A percentile compares a stretch with the other conserved stretches of the same genome.
Conservation (phyloP, 108 stramenopile species). For the Cylindrotheca closterium region DNA sequence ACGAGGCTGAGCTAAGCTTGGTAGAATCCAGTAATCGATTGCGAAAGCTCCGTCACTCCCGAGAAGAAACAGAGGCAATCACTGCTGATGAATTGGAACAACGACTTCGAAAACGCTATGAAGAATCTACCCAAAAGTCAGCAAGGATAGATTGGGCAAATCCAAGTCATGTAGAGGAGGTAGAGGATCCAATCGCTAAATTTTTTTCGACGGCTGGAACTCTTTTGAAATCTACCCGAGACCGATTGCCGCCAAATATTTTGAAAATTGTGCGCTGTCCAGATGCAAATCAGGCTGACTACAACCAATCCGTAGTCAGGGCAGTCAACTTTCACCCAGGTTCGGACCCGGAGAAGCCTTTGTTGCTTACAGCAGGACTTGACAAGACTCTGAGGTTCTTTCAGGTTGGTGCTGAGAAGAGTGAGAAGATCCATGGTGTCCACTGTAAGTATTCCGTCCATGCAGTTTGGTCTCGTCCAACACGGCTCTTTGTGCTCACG, state of each 20-base stretch:
- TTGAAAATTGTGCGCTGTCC: constrained; percentile 66
- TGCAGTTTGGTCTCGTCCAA: neutral
- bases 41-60: constrained; percentile 63
- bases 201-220: constrained; percentile 21
- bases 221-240: constrained; percentile 22
- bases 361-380: constrained; percentile 80
- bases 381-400: constrained; percentile 95
- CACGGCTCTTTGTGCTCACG: neutral
- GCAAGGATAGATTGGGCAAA: constrained; percentile 76
- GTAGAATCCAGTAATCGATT: constrained; percentile 47
- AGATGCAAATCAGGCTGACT: constrained; percentile 85
- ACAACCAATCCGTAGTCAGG: constrained; percentile 71
- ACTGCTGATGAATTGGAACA: constrained; percentile 54
- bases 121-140: constrained; percentile 47
- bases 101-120: constrained; percentile 67
- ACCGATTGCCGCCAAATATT: constrained; percentile 57
- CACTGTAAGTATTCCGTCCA: constrained; percentile 49
- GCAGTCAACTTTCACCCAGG: constrained; percentile 84
- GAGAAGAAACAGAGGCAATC: constrained; percentile 49
- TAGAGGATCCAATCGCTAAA: constrained; percentile 16
- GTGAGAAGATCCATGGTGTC: constrained; percentile 89
- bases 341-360: constrained; percentile 62
- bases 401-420: constrained; percentile 70
- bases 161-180: constrained; percentile 37
- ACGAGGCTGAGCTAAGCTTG: constrained; percentile 27